Evolutionary conservation across 768 basidiomycete genomes (phyloP), one percentile per base, ranked within the genome.

Genomic region (Termitomyces sp.): DNA sequence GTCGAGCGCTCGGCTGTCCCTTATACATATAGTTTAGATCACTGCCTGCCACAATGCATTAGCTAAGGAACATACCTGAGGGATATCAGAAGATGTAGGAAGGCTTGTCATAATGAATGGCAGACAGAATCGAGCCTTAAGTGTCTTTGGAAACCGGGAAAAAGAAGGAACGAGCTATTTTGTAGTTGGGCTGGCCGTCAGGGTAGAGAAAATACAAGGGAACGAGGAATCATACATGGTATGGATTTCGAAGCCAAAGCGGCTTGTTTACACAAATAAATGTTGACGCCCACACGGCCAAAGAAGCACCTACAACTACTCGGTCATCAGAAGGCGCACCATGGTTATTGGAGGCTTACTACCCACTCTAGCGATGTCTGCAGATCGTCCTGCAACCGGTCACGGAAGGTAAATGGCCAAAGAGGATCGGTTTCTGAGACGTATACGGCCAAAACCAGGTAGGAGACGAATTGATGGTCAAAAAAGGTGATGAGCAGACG

Each of bases 261-360:
- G 67, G 64, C 64, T 67, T 63, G 66, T 70, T 71, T 70, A 63
- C 64, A 64, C 68, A 76, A 72, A 71, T 71, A 69, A 66, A 64
- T 48, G 59, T 59, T 52, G 61, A 62, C 73, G 62, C 71, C 72
- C 71, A 73, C 72, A 74, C 65, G 53, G 65, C 65, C 67, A 71
- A 73, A 71, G 65, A 68, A 59, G 64, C 66, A 66, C 68, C 68
- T 63, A 71, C 70, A 70, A 68, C 59, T 61, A 42, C 40, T 60
- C 48, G 46, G 49, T 28, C 32, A 27, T 34, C 10, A 58, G 9
- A 34, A 43, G n/a, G 35, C 10, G 17, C 12, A 10, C n/a, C 21
- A 42, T n/a, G 10, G 28, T 14, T 1, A 47, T 10, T 8, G 5
- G 41, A 41, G 41, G 19, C 56, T 46, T 30, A 52, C 56, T 51